A percentile compares a stretch with the other conserved stretches of the same genome.
Evolutionary conservation across 2,329 filamentous ascomycete species (phyloP).

Genomic region (Colletotrichum sojae): DNA sequence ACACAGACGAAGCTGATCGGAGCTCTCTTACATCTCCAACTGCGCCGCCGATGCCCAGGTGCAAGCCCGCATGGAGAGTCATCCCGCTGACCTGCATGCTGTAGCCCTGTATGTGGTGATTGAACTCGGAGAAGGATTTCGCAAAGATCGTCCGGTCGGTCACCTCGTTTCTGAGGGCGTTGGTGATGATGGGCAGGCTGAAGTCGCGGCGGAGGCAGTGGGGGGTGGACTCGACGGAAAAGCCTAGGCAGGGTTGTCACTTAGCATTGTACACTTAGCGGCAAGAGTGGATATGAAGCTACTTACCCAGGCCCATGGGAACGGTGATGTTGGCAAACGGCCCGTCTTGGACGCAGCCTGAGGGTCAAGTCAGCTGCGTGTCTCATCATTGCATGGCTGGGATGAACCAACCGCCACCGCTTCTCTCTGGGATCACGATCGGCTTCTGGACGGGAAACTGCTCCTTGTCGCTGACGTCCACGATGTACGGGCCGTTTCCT

Average conservation of each 20-base stretch:
- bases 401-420: neutral
- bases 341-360: slow-evolving; percentile 27
- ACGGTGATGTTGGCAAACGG: slow-evolving; percentile 23
- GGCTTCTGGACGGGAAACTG: slow-evolving; percentile 24
- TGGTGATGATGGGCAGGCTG: slow-evolving; percentile 11
- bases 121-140: neutral
- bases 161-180: slow-evolving; percentile 8
- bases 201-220: slow-evolving; percentile 27
- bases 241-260: neutral
- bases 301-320: slow-evolving; percentile 16
- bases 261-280: no score
- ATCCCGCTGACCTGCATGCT: slow-evolving; percentile 13
- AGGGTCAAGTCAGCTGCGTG: neutral
- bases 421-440: slow-evolving; percentile 4
- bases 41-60: slow-evolving; percentile 12
- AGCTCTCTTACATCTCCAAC: neutral
- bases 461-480: slow-evolving; percentile 16
- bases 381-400: accelerated
- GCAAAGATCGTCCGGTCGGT: neutral
- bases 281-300: accelerated
- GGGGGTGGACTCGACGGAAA: neutral
- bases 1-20: accelerated
- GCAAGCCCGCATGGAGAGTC: slow-evolving; percentile 12
- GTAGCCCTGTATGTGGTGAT: slow-evolving; percentile 3
- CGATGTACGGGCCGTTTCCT: slow-evolving; percentile 36